Conservation (phyloP, 306 rosid species). For the Hippophae gyantsensis region DNA sequence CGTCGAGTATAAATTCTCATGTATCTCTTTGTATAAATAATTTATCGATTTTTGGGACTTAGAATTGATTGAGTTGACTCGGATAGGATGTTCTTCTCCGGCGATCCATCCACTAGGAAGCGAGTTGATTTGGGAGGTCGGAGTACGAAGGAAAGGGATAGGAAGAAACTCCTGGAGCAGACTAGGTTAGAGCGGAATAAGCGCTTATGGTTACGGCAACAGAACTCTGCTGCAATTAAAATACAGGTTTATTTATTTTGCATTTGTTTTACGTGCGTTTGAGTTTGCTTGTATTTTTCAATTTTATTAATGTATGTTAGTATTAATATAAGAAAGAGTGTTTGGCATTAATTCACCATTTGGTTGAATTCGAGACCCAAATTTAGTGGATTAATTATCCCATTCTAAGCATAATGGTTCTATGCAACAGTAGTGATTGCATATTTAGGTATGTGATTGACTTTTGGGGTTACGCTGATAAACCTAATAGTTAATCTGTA, state of each 20-base stretch:
- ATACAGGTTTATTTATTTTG: conserved; percentile 51
- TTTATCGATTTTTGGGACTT: conserved; percentile 16
- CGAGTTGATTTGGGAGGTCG: conserved; percentile 96
- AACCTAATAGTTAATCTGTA: no score
- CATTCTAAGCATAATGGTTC: no score
- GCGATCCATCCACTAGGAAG: conserved; percentile 87
- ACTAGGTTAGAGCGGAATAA: conserved; percentile 78
- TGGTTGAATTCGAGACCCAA: neutral
- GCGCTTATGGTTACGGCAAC: conserved; percentile 52
- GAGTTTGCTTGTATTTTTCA: neutral
- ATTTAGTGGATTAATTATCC: neutral
- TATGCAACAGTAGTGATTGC: no score
- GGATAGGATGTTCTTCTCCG: conserved; percentile 67
- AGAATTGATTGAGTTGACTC: conserved; percentile 14
- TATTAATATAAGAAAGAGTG: neutral
- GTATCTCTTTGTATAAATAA: neutral
- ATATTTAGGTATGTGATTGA: no score
- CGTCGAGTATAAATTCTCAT: no score
- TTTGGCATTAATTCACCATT: neutral
- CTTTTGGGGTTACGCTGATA: no score
- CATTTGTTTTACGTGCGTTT: neutral
- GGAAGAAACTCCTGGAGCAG: conserved; percentile 85
- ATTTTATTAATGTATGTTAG: neutral
- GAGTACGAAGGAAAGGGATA: conserved; percentile 77
- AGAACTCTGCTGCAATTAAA: conserved; percentile 60